Percentiles rank a stretch among this genome's conserved stretches.
These are phyloP conservation scores for Rhazya stricta DNA, from an alignment of 257 asterid genomes.

Conservation along the genomic window DNA sequence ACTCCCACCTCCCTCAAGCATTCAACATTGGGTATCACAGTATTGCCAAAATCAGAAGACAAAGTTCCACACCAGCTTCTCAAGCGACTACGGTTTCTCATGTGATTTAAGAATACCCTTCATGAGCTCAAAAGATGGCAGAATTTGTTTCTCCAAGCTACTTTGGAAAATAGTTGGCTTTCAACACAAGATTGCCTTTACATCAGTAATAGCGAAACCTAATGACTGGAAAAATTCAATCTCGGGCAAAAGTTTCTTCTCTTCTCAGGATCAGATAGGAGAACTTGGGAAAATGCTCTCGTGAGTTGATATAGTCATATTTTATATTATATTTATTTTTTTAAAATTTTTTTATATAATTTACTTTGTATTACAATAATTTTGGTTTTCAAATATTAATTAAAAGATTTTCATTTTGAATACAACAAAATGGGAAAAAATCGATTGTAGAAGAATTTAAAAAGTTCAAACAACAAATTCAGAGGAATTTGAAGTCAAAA, in stretches of 20 bases:
- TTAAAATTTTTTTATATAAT: too few species aligned
- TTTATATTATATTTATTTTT: too few species aligned
- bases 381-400: too few species aligned
- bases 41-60: neutral
- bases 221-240: neutral
- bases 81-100: neutral
- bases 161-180: neutral
- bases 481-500: too few species aligned
- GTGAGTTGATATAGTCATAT: neutral
- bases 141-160: slow-evolving; percentile 1
- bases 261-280: slow-evolving; percentile 12
- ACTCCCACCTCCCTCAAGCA: too few species aligned
- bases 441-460: too few species aligned
- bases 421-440: too few species aligned
- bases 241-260: slow-evolving; percentile 19
- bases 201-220: neutral
- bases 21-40: neutral
- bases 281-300: slow-evolving; percentile 5
- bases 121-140: slow-evolving; percentile 6
- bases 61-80: neutral
- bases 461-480: too few species aligned
- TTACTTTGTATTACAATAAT: too few species aligned
- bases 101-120: neutral
- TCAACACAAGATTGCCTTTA: neutral
- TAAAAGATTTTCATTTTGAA: too few species aligned